Evolutionary conservation across 345 rosid species (phyloP).

Genomic region (Carallia brachiata): DNA sequence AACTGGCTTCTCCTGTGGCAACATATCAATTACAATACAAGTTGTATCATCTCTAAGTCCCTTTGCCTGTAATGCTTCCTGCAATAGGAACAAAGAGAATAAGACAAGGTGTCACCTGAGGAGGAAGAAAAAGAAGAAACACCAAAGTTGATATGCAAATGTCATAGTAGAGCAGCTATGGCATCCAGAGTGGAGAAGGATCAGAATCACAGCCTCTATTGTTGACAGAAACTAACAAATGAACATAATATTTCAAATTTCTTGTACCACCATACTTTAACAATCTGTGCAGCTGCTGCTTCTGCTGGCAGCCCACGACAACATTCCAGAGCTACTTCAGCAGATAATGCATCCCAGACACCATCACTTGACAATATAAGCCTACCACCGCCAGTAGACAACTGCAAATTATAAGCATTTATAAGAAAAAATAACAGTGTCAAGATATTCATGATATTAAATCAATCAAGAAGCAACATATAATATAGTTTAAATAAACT

Average conservation of each 20-base stretch:
- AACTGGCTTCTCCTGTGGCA: conserved; percentile 73
- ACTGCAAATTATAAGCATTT: conserved; percentile 45
- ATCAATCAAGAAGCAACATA: no score
- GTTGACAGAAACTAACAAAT: neutral
- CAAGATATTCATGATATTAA: no score
- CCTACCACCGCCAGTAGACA: conserved; percentile 90
- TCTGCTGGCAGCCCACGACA: conserved; percentile 90
- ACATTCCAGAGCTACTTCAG: conserved; percentile 81
- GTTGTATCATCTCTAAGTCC: conserved; percentile 99
- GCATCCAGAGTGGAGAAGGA: neutral
- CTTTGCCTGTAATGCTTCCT: conserved; percentile 83
- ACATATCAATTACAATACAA: conserved; percentile 90
- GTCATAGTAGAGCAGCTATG: neutral
- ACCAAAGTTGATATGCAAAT: neutral
- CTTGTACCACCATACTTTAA: conserved; percentile 52
- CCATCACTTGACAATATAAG: conserved; percentile 94
- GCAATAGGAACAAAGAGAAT: conserved; percentile 24
- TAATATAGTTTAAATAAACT: no score
- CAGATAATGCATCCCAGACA: conserved; percentile 94
- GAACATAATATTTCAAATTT: neutral
- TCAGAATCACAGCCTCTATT: neutral
- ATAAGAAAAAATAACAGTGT: neutral
- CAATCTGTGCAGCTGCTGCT: conserved; percentile 89
- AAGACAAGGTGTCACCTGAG: neutral
- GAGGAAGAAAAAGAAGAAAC: conserved; percentile 8